phyloP scores from a whole-genome alignment of 176 grass and related monocot genomes.

The Oryza punctata region DNA sequence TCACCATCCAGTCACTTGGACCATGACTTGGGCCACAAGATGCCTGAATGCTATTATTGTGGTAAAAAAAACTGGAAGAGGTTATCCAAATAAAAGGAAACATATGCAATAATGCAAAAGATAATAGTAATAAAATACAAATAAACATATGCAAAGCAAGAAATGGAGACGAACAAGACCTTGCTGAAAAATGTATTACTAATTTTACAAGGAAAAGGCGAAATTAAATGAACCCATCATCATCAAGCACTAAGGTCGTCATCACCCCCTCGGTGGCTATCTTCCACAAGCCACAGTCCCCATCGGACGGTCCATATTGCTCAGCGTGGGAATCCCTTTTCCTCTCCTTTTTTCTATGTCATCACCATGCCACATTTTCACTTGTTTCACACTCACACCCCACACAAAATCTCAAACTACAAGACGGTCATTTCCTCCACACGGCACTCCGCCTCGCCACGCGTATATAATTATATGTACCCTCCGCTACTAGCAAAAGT shows the following conservation, averaged over 20 bases:
- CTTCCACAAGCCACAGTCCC: slow-evolving; percentile 36
- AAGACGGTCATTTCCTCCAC: not conserved
- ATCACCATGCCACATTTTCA: not conserved
- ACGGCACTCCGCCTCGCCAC: too few species aligned
- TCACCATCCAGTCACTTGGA: slow-evolving; percentile 31
- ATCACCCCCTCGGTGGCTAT: slow-evolving; percentile 10
- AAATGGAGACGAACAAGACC: not conserved
- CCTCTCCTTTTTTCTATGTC: slow-evolving; percentile 42
- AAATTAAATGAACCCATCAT: slow-evolving; percentile 11
- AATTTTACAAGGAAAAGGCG: not conserved
- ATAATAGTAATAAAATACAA: too few species aligned
- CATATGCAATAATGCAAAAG: not conserved
- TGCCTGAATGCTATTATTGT: slow-evolving; percentile 1
- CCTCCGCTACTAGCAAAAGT: not conserved
- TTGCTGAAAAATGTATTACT: not conserved
- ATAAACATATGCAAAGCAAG: not conserved
- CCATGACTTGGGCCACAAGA: slow-evolving; percentile 37
- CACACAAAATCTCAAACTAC: not conserved
- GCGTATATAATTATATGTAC: not conserved
- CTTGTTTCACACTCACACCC: not conserved
- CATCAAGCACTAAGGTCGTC: slow-evolving; percentile 47
- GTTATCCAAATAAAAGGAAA: slow-evolving; percentile 6
- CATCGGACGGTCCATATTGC: slow-evolving; percentile 47
- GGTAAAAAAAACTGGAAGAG: slow-evolving; percentile 28
- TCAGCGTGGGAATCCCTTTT: slow-evolving; percentile 36